These are phyloP conservation scores for Wickerhamiella azyma DNA, from an alignment of 805 yeast species.

Conservation along the genomic window DNA sequence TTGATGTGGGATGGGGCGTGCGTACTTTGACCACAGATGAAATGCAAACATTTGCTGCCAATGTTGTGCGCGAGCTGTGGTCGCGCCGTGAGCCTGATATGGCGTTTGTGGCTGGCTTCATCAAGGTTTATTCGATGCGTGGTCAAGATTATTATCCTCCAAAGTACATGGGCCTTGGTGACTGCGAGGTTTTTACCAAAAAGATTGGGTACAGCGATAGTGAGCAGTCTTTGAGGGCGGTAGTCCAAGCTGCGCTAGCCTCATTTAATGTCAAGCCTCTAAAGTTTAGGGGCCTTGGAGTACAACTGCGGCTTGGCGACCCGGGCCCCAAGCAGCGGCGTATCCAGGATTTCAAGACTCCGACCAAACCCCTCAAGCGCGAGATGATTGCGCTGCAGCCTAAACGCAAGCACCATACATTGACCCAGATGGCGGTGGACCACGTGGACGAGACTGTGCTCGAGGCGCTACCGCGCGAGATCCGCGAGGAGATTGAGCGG, in stretches of 20 bases:
- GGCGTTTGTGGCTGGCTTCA: slow-evolving; percentile 39
- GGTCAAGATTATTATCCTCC: slow-evolving; percentile 49
- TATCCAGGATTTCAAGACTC: slow-evolving; percentile 7
- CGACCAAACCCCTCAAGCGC: slow-evolving; percentile 2
- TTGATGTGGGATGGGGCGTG: slow-evolving; percentile 87
- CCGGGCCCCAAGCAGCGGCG: slow-evolving; percentile 8
- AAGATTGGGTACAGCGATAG: slow-evolving; percentile 43
- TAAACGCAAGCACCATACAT: slow-evolving; percentile 13
- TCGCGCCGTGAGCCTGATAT: slow-evolving; percentile 32
- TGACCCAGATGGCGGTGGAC: slow-evolving; percentile 20
- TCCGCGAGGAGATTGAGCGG: slow-evolving; percentile 41
- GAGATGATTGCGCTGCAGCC: slow-evolving; percentile 14
- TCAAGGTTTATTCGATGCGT: slow-evolving; percentile 48
- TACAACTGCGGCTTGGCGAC: slow-evolving; percentile 33
- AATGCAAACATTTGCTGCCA: slow-evolving; percentile 47
- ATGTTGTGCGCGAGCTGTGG: slow-evolving; percentile 46
- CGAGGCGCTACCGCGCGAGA: slow-evolving; percentile 48
- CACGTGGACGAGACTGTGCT: slow-evolving; percentile 50
- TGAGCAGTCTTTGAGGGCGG: neutral
- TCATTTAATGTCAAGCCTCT: slow-evolving; percentile 5
- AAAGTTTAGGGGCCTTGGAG: slow-evolving; percentile 37
- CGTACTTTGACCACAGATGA: slow-evolving; percentile 50
- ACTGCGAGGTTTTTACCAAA: slow-evolving; percentile 50
- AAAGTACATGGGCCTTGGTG: slow-evolving; percentile 76
- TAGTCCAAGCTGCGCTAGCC: slow-evolving; percentile 33